Conservation (phyloP, 2,329 filamentous ascomycete species). For the Cryphonectria carpinicola region DNA sequence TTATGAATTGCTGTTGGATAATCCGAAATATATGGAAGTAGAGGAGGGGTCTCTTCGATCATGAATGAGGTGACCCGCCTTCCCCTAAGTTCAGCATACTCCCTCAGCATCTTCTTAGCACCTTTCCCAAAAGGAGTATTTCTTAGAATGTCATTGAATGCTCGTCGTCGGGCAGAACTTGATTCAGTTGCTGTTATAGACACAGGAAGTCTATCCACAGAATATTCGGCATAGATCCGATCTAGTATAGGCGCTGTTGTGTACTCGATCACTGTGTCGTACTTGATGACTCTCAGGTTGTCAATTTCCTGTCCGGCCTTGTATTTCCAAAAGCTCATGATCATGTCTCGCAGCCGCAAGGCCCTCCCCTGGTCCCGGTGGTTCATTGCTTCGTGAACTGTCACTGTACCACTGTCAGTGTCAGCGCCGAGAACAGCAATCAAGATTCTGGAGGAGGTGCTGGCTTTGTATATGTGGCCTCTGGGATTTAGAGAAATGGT, state of each 20-base stretch:
- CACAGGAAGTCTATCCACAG: background rate
- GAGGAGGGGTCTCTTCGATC: background rate
- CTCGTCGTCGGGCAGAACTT: background rate
- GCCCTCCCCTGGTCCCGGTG: background rate
- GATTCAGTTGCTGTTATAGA: background rate
- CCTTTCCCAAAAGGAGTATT: background rate
- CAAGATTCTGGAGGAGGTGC: no score
- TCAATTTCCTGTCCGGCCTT: background rate
- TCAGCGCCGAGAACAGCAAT: background rate
- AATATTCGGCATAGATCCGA: background rate
- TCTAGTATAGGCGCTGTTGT: background rate
- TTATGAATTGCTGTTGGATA: background rate
- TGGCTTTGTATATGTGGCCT: background rate
- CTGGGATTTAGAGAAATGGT: background rate
- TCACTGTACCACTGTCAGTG: background rate
- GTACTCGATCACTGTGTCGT: background rate
- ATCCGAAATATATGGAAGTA: rapidly evolving
- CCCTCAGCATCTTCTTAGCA: constrained; percentile 7
- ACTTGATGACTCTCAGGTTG: constrained; percentile 2
- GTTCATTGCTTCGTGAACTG: constrained; percentile 4
- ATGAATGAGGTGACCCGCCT: background rate
- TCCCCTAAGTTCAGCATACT: constrained; percentile 6
- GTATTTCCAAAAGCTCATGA: constrained; percentile 10
- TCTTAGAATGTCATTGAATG: background rate
- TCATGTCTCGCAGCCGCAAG: constrained; percentile 11